Conservation (phyloP, 208 protist species). For the Wallacemonas collosoma region DNA sequence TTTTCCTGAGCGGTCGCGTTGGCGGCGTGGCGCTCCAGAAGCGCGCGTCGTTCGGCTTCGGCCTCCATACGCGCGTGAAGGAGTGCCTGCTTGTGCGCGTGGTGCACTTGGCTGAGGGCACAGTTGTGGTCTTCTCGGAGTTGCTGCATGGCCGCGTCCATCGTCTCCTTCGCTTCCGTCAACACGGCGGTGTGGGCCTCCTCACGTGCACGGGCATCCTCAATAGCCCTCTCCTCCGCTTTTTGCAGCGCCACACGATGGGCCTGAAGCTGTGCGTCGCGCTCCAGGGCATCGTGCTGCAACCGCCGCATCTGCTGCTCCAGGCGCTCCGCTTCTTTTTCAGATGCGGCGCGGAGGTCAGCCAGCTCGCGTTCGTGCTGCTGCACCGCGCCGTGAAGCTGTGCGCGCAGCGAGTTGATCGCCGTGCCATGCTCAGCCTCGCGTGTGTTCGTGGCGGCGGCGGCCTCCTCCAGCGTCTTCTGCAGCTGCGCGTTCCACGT, state of each 20-base stretch:
- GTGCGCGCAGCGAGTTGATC: not conserved
- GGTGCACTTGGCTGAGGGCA: not conserved
- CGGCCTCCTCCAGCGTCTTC: not conserved
- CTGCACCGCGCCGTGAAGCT: not conserved
- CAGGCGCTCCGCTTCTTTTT: slow-evolving; percentile 1
- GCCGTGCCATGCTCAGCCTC: not conserved
- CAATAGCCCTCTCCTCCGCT: too few species aligned
- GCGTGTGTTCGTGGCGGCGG: not conserved
- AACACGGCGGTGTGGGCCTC: too few species aligned
- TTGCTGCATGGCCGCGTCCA: not conserved
- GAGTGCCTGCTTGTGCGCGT: not conserved
- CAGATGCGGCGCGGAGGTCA: slow-evolving; percentile 10
- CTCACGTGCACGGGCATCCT: too few species aligned
- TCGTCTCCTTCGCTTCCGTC: not conserved
- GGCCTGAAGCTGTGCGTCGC: slow-evolving; percentile 24
- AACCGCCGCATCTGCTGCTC: not conserved
- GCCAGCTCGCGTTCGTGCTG: slow-evolving; percentile 17
- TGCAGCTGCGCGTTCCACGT: not conserved
- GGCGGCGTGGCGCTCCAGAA: slow-evolving; percentile 24
- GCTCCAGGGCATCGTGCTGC: slow-evolving; percentile 15
- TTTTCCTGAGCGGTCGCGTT: slow-evolving; percentile 21
- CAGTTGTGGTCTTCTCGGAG: not conserved
- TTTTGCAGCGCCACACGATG: not conserved
- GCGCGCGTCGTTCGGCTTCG: slow-evolving; percentile 11
- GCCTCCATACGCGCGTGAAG: not conserved